Percentiles rank a stretch among this genome's conserved stretches.
Conservation (phyloP, 1,139 yeast genomes). For the Taphrina pruni region DNA sequence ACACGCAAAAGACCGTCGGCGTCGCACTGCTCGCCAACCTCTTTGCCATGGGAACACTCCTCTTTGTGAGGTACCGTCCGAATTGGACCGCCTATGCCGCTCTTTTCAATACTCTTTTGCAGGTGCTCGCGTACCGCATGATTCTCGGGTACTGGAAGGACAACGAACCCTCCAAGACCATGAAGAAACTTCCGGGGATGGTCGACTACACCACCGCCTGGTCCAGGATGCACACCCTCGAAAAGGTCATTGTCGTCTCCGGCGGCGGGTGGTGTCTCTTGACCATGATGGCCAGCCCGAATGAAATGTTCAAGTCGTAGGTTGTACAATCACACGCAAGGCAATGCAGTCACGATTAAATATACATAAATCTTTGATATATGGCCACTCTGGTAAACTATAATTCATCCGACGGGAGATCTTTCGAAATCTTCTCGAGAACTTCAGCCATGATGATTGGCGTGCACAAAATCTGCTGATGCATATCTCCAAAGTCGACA, state of each 20-base stretch:
- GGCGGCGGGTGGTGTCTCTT: conserved; percentile 18
- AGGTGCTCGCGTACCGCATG: conserved; percentile 4
- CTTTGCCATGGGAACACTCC: background rate
- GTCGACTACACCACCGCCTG: conserved; percentile 22
- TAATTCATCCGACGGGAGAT: background rate
- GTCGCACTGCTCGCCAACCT: background rate
- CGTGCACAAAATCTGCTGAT: conserved; percentile 1
- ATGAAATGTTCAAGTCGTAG: conserved; percentile 14
- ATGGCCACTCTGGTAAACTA: background rate
- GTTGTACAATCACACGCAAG: no score
- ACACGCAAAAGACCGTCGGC: conserved; percentile 25
- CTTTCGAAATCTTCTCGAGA: conserved; percentile 4
- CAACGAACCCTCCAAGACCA: conserved; percentile 5
- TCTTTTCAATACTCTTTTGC: conserved; percentile 18
- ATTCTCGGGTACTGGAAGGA: conserved; percentile 28
- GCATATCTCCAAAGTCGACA: conserved; percentile 2
- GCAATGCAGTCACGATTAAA: no score
- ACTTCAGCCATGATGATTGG: conserved; percentile 21
- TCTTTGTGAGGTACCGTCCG: background rate
- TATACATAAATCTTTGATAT: no score
- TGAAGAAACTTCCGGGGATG: conserved; percentile 15
- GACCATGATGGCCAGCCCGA: conserved; percentile 28
- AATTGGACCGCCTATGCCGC: conserved; percentile 16
- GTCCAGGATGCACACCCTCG: conserved; percentile 13
- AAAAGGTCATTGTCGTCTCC: conserved; percentile 5